These are phyloP conservation scores for Gonapodya sp. DNA, from an alignment of 192 early-diverging fungal genomes.

Conservation along the genomic window DNA sequence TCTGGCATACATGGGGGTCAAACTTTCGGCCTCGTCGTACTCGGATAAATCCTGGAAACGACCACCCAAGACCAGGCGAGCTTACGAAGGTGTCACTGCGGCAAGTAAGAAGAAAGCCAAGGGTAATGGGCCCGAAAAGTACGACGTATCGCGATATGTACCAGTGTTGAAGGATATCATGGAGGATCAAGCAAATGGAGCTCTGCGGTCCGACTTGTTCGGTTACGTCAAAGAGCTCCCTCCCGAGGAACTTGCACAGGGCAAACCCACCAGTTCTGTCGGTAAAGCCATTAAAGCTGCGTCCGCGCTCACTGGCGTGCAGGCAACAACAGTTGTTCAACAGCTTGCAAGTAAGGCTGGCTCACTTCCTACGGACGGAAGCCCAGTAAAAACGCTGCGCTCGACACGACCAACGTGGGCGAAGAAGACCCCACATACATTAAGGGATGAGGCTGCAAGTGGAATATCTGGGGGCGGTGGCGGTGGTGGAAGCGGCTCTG, in stretches of 20 bases:
- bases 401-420: conserved; percentile 16
- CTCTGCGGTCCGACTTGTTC: conserved; percentile 48
- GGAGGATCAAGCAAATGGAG: conserved; percentile 48
- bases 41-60: conserved; percentile 28
- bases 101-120: conserved; percentile 44
- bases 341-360: conserved; percentile 7
- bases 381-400: background rate
- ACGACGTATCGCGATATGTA: conserved; percentile 67
- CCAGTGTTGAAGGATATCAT: conserved; percentile 62
- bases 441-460: conserved; percentile 6
- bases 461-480: conserved; percentile 14
- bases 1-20: conserved; percentile 52
- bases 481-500: background rate
- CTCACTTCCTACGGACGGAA: background rate
- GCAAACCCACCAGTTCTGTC: background rate
- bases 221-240: conserved; percentile 39
- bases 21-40: conserved; percentile 22
- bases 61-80: conserved; percentile 39
- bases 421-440: conserved; percentile 16
- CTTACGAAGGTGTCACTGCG: conserved; percentile 31
- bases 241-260: background rate
- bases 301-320: background rate
- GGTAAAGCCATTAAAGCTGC: background rate
- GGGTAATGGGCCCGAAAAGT: conserved; percentile 52
- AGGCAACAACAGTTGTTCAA: background rate